phyloP scores from a whole-genome alignment of 768 basidiomycete genomes.

The Tylopilus sp. region DNA sequence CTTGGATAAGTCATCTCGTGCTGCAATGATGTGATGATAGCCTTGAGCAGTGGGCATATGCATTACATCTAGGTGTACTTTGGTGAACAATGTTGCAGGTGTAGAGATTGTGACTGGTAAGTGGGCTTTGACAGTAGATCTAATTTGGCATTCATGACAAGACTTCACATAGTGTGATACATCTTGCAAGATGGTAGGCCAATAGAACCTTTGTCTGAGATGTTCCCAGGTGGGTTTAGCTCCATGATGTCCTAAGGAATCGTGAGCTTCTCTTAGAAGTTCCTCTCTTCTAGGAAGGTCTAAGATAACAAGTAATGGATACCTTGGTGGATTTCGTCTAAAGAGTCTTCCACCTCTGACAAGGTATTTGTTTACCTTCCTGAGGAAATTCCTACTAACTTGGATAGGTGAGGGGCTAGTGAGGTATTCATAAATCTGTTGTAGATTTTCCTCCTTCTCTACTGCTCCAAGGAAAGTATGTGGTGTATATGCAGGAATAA shows the following conservation, averaged over 20 bases:
- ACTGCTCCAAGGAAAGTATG: neutral
- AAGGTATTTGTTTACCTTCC: neutral
- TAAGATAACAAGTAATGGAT: neutral
- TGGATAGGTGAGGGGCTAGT: neutral
- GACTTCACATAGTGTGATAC: neutral
- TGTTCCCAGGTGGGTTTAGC: too few relatives aligned
- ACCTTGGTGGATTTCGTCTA: too few relatives aligned
- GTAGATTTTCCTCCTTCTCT: neutral
- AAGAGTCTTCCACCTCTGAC: neutral
- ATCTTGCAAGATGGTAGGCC: neutral
- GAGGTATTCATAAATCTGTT: neutral
- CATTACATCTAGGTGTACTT: neutral
- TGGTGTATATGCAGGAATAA: neutral
- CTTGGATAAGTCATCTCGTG: neutral
- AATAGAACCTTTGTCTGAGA: too few relatives aligned
- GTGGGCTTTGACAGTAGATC: neutral
- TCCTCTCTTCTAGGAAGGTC: neutral
- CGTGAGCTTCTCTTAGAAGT: too few relatives aligned
- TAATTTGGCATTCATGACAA: neutral
- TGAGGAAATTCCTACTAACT: too few relatives aligned
- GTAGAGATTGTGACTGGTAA: neutral
- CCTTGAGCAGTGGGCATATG: neutral
- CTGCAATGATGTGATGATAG: neutral
- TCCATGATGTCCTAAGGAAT: neutral
- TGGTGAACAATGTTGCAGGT: neutral